Evolutionary conservation across 2,329 filamentous ascomycete species (phyloP), one percentile per base, ranked within the genome.

Genomic region (Penicillium sp.): DNA sequence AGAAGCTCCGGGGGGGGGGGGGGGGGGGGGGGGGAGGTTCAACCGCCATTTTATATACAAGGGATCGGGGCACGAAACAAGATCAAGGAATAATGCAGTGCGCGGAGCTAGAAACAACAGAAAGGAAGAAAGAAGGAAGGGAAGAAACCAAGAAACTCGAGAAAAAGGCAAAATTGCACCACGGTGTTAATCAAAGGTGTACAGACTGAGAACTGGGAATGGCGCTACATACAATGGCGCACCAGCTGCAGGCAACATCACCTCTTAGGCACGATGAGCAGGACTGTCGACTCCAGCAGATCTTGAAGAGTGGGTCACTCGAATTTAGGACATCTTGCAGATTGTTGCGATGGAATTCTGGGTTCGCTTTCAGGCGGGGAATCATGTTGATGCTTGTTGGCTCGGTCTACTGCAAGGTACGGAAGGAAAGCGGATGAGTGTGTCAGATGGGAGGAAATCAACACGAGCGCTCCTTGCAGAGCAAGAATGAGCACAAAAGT

Each of bases 231-330:
- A 73, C 71, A 52, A 65, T 66, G 18, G 70, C 59, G 47, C 71
- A 74, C 71, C 71, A 74, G 43, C 69, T 73, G 59, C 71, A 74
- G 7, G 61, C 54, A 7, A 60, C 56, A 49, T 66, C 63, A 2
- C 67, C 65, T n/a, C 61, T 52, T 43, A 74, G 50, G 52, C 71
- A 74, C 23, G 56, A 53, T 10, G 60, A 58, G 53, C 71, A 74
- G 1, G 68, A 68, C 50, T 74, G 71, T 33, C 67, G 58, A 5
- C 66, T 58, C 71, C 71, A 74, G 54, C 71, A 74, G 31, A 66
- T 36, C 44, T 63, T 53, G 36, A 72, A 67, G 38, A 71, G 55
- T 15, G 63, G 60, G 36, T 70, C 66, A 23, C 45, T 51, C 6
- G 24, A 43, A 16, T 65, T 52, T 7, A 49, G 36, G 23, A 42